Conservation (phyloP, 345 rosid species). For the Balakata baccata region DNA sequence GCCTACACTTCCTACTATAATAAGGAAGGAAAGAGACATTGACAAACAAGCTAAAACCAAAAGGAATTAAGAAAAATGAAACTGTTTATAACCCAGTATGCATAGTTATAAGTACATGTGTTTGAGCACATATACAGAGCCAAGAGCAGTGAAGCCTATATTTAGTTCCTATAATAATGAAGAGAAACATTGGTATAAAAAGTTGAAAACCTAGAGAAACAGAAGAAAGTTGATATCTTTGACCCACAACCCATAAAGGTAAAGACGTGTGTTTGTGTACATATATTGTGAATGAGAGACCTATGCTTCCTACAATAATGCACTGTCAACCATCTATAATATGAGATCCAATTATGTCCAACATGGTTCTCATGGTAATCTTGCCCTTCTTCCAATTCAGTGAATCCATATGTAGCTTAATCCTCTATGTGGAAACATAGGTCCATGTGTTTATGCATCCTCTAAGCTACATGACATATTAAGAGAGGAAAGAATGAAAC, state of each 20-base stretch:
- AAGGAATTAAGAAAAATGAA: not conserved
- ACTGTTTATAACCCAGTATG: not conserved
- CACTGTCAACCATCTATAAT: not conserved
- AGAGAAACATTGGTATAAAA: too few species aligned
- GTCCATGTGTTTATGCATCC: not conserved
- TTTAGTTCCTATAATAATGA: too few species aligned
- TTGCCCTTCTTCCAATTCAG: constrained; percentile 7
- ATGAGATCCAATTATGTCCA: not conserved
- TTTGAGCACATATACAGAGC: not conserved
- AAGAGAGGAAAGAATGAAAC: not conserved
- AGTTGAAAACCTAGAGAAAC: too few species aligned
- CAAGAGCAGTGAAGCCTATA: not conserved
- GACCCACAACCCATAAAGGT: too few species aligned
- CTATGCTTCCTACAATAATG: not conserved
- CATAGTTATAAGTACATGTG: too few species aligned
- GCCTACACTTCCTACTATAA: not conserved
- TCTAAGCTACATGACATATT: not conserved
- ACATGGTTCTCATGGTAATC: not conserved
- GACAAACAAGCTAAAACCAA: not conserved
- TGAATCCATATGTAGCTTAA: not conserved
- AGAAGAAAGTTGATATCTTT: too few species aligned
- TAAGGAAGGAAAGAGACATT: not conserved
- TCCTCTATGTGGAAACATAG: not conserved
- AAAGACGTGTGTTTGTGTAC: not conserved
- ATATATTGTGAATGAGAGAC: not conserved